Evolutionary conservation across 805 yeast species (phyloP), one percentile per base, ranked within the genome.

Genomic region (Priceomyces castillae): DNA sequence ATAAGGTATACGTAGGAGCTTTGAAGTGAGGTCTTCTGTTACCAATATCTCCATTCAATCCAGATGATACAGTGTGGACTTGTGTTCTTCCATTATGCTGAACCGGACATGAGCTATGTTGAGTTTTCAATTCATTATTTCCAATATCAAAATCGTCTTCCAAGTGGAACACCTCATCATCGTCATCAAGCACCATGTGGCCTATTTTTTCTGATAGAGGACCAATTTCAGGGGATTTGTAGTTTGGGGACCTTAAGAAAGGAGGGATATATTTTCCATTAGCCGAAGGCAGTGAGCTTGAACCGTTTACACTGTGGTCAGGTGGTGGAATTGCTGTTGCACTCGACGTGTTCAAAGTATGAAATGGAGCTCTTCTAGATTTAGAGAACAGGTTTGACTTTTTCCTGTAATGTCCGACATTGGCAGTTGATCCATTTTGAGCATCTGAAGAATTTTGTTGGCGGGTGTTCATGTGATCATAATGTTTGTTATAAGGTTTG

Each of bases 241-340:
- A 59, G 17, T 49, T 53, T 1, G 74, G 74, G 2, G 73, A 67
- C 42, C 76, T 55, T 53, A 71, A 58, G 44, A 58, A 66, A 18
- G 76, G 75, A 14, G 76, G 76, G 20, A 67, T 53, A 44, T 71
- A 71, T 47, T 69, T 69, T 14, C 71, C 71, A 14, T 55, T 43
- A 22, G 50, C 38, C 14, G 51, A 43, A 39, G 35, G 38, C 19
- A 39, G 22, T 12, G 37, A 23, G 19, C 16, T 22, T 10, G 31
- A 33, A 11, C n/a, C 28, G 12, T 28, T 17, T 15, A 12, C 15
- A 28, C 5, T 10, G 5, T 28, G 31, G 15, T 9, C 5, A 17
- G 37, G 25, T 12, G 22, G 22, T 19, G 37, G 37, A 12, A 34
- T 19, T 12, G 37, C 10, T 7, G 37, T 34, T 20, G 26, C 26